A percentile compares a stretch with the other conserved stretches of the same genome.
These are phyloP conservation scores for Coemansia sp. DNA, from an alignment of 192 early-diverging fungal genomes.

Conservation along the genomic window DNA sequence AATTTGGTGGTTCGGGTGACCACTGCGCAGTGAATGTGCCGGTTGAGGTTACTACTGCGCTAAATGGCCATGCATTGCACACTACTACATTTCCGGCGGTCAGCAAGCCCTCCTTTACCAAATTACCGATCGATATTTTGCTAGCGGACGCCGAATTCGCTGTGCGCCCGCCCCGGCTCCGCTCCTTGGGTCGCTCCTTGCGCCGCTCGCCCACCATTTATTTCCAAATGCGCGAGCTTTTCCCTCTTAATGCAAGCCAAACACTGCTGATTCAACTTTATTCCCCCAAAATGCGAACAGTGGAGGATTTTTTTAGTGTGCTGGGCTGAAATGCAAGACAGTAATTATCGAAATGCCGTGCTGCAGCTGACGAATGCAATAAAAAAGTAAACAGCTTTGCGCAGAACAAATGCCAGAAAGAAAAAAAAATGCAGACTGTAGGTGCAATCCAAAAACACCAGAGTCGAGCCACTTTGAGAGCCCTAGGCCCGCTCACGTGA, in stretches of 20 bases:
- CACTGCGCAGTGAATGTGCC: constrained; percentile 40
- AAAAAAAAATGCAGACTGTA: background rate
- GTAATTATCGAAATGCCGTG: constrained; percentile 4
- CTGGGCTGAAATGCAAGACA: background rate
- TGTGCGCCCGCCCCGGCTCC: background rate
- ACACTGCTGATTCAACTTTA: too few species aligned
- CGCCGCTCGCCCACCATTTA: constrained; percentile 21
- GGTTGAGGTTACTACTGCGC: constrained; percentile 24
- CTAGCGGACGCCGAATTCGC: constrained; percentile 1
- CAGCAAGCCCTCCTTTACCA: constrained; percentile 39
- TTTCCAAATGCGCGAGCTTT: background rate
- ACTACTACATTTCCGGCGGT: constrained; percentile 21
- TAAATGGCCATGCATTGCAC: constrained; percentile 55
- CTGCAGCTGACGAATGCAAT: background rate
- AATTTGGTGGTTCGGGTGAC: constrained; percentile 25
- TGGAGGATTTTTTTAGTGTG: too few species aligned
- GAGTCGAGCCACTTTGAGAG: background rate
- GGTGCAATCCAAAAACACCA: too few species aligned
- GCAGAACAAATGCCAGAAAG: background rate
- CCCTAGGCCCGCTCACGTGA: background rate
- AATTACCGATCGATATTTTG: constrained; percentile 31
- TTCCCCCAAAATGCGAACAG: too few species aligned
- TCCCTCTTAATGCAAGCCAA: too few species aligned
- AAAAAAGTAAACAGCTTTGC: background rate
- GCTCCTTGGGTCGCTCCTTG: constrained; percentile 11